Evolutionary conservation across 306 rosid genomes (phyloP).

Genomic region (Castanea sativa): DNA sequence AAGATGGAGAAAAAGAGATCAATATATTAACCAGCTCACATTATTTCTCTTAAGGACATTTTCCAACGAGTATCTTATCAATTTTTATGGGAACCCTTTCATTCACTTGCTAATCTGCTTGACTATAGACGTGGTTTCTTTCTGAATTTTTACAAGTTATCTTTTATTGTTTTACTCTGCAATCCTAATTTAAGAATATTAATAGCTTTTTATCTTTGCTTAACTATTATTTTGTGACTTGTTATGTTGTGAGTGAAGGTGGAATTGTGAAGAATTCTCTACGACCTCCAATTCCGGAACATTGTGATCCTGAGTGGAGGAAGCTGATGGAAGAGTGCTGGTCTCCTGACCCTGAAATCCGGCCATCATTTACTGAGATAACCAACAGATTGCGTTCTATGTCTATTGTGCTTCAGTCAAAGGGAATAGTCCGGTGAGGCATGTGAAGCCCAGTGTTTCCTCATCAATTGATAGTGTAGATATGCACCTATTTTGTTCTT

Average conservation of each 20-base stretch:
- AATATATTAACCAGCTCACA: background rate
- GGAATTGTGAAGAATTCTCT: constrained; percentile 78
- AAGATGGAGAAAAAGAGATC: background rate
- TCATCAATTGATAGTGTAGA: constrained; percentile 18
- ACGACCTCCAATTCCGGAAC: constrained; percentile 56
- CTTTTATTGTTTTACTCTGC: background rate
- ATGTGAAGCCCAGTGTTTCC: constrained; percentile 22
- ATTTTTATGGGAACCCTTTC: background rate
- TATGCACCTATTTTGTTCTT: constrained; percentile 5
- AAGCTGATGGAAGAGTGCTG: constrained; percentile 75
- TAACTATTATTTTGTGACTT: constrained; percentile 15
- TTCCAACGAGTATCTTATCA: background rate
- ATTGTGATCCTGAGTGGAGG: constrained; percentile 67
- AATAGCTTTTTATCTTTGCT: constrained; percentile 15
- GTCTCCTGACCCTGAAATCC: constrained; percentile 61
- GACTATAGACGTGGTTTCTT: background rate
- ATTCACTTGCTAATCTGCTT: background rate
- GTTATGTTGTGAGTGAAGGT: constrained; percentile 36
- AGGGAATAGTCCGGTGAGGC: constrained; percentile 32
- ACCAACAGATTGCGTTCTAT: constrained; percentile 55
- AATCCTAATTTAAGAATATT: background rate
- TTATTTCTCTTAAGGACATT: background rate
- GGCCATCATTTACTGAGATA: constrained; percentile 70
- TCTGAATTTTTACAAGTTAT: background rate
- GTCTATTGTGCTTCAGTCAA: constrained; percentile 44